phyloP scores from a whole-genome alignment of 2,329 filamentous ascomycete genomes.

The Ceratocystis smalleyi region DNA sequence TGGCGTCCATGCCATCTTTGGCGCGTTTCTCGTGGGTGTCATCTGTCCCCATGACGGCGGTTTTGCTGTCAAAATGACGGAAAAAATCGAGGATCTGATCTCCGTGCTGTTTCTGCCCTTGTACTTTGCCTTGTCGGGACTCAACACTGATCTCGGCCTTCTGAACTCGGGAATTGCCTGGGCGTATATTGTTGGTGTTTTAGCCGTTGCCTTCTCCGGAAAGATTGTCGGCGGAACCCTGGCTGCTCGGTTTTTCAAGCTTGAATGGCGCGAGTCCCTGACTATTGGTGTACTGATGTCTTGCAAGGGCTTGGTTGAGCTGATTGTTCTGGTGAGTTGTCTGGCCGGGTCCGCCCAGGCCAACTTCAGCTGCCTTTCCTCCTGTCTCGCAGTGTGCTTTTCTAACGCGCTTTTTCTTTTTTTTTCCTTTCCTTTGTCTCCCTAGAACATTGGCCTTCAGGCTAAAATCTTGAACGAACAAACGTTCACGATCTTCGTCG shows the following conservation, averaged over 20 bases:
- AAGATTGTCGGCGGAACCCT: constrained; percentile 74
- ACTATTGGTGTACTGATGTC: constrained; percentile 87
- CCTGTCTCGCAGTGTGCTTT: constrained; percentile 22
- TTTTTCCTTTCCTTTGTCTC: neutral
- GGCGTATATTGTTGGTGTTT: constrained; percentile 78
- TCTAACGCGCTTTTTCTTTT: neutral
- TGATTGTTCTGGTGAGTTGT: constrained; percentile 65
- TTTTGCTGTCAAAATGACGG: constrained; percentile 78
- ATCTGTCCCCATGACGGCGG: constrained; percentile 83
- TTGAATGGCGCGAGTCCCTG: constrained; percentile 82
- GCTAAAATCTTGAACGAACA: constrained; percentile 64
- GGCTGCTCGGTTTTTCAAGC: constrained; percentile 57
- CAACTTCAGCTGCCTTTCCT: too few relatives aligned
- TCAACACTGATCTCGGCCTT: constrained; percentile 76
- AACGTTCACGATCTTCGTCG: constrained; percentile 86
- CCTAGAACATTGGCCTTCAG: constrained; percentile 57
- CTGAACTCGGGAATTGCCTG: constrained; percentile 69
- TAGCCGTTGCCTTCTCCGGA: constrained; percentile 63
- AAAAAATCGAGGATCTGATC: constrained; percentile 88
- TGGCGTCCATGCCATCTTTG: constrained; percentile 87
- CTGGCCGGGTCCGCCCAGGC: neutral
- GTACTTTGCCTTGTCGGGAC: constrained; percentile 83
- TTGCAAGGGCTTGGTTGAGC: constrained; percentile 85
- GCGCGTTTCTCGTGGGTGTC: constrained; percentile 74
- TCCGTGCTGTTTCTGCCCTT: constrained; percentile 71